Percentiles rank a stretch among this genome's conserved stretches.
phyloP scores from a whole-genome alignment of 192 early-diverging fungal genomes.

The Obelidium mucronatum region DNA sequence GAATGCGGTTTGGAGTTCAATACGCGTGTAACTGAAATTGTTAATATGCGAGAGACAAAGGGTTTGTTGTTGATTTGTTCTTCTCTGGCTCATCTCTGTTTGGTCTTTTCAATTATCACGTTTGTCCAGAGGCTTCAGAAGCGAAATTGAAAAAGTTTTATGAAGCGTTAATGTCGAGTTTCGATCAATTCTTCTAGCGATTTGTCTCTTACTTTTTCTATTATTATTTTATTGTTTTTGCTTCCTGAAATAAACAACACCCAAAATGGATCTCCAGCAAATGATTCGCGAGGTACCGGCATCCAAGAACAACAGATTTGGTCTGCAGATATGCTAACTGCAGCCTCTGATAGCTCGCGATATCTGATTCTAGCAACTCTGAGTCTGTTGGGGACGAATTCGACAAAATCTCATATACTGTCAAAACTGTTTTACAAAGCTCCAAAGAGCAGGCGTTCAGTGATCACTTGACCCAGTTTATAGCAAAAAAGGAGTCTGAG shows the following conservation, averaged over 20 bases:
- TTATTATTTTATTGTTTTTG: background rate
- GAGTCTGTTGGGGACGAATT: slow-evolving; percentile 52
- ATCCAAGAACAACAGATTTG: too few species aligned
- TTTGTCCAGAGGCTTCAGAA: too few species aligned
- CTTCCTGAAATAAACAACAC: background rate
- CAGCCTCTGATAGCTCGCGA: slow-evolving; percentile 8
- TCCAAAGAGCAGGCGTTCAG: slow-evolving; percentile 86
- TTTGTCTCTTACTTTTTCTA: too few species aligned
- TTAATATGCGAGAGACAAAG: background rate
- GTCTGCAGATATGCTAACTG: too few species aligned
- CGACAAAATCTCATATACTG: slow-evolving; percentile 66
- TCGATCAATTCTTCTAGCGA: too few species aligned
- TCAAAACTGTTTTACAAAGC: slow-evolving; percentile 88
- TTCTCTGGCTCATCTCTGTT: background rate
- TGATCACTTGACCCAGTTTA: slow-evolving; percentile 84
- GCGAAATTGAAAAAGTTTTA: too few species aligned
- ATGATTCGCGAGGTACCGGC: slow-evolving; percentile 26
- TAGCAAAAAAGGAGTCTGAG: slow-evolving; percentile 89
- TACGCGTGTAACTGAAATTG: background rate
- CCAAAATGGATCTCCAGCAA: slow-evolving; percentile 27
- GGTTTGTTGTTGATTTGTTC: background rate
- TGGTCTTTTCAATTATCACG: too few species aligned
- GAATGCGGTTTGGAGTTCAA: background rate
- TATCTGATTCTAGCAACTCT: slow-evolving; percentile 6
- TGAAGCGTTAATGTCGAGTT: too few species aligned